Percentiles rank a stretch among this genome's conserved stretches.
Evolutionary conservation across 2,329 filamentous ascomycete species (phyloP).

Genomic region (Ophiostoma novo-ulmi): DNA sequence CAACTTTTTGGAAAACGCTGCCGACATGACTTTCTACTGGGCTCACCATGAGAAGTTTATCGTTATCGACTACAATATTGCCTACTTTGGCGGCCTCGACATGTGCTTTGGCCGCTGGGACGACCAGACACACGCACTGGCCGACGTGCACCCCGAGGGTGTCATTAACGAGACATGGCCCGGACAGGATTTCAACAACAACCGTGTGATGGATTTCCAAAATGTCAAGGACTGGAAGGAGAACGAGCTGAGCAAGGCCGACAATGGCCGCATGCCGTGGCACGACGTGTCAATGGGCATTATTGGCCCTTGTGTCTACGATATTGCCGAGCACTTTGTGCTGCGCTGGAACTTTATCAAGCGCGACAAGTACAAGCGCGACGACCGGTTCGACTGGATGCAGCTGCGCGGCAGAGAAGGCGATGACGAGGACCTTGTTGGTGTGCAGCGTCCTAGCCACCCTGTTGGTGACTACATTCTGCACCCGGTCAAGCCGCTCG

Average conservation of each 20-base stretch:
- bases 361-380: conserved; percentile 94
- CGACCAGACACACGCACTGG: conserved; percentile 72
- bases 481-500: conserved; percentile 69
- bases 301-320: conserved; percentile 83
- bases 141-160: conserved; percentile 82
- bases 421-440: conserved; percentile 77
- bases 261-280: conserved; percentile 96
- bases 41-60: conserved; percentile 98
- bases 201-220: conserved; percentile 91
- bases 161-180: conserved; percentile 83
- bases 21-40: conserved; percentile 97
- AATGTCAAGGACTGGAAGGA: conserved; percentile 86
- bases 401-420: conserved; percentile 69
- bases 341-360: conserved; percentile 96
- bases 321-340: conserved; percentile 93
- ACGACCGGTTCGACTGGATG: conserved; percentile 78
- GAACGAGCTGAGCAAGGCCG: conserved; percentile 85
- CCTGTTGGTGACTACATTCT: conserved; percentile 82
- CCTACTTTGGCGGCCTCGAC: conserved; percentile 91
- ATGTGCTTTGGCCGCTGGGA: conserved; percentile 97
- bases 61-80: conserved; percentile 83
- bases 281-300: conserved; percentile 91
- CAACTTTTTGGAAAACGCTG: conserved; percentile 87
- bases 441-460: conserved; percentile 81
- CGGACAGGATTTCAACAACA: conserved; percentile 97